These are phyloP conservation scores for Sporothrix dimorphospora DNA, from an alignment of 2,329 filamentous ascomycete genomes.

Conservation along the genomic window DNA sequence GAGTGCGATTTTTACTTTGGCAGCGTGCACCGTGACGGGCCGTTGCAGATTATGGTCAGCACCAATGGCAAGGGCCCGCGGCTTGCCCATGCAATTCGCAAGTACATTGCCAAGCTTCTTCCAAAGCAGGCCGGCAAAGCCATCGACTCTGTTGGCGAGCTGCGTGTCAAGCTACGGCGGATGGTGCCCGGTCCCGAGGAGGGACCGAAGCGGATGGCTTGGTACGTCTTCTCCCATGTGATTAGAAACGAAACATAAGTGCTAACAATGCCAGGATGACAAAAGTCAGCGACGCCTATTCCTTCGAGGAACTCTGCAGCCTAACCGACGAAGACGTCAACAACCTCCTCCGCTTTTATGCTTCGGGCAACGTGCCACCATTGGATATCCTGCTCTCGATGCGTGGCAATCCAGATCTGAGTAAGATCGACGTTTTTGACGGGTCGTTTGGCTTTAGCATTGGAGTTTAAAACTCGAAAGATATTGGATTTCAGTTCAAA, in stretches of 20 bases:
- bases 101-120: constrained; percentile 75
- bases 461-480: constrained; percentile 41
- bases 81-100: constrained; percentile 81
- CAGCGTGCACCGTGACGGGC: constrained; percentile 90
- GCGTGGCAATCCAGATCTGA: constrained; percentile 49
- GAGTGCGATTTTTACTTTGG: constrained; percentile 99
- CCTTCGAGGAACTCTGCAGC: constrained; percentile 78
- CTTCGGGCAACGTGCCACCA: constrained; percentile 56
- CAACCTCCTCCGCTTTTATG: constrained; percentile 76
- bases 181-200: constrained; percentile 73
- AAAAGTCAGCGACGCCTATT: constrained; percentile 84
- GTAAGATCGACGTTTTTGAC: constrained; percentile 59
- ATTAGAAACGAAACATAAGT: constrained; percentile 34
- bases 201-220: constrained; percentile 86
- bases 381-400: constrained; percentile 60
- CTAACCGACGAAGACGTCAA: constrained; percentile 87
- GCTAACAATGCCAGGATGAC: constrained; percentile 72
- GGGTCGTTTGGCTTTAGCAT: constrained; percentile 64
- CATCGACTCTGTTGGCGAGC: constrained; percentile 78
- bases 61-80: constrained; percentile 96
- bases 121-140: constrained; percentile 82
- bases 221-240: constrained; percentile 55
- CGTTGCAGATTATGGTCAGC: constrained; percentile 96
- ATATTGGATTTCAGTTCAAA: not conserved
- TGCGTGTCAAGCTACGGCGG: constrained; percentile 78